Evolutionary conservation across 139 green algal genomes (phyloP).

Genomic region (Diplosphaera chodatii): DNA sequence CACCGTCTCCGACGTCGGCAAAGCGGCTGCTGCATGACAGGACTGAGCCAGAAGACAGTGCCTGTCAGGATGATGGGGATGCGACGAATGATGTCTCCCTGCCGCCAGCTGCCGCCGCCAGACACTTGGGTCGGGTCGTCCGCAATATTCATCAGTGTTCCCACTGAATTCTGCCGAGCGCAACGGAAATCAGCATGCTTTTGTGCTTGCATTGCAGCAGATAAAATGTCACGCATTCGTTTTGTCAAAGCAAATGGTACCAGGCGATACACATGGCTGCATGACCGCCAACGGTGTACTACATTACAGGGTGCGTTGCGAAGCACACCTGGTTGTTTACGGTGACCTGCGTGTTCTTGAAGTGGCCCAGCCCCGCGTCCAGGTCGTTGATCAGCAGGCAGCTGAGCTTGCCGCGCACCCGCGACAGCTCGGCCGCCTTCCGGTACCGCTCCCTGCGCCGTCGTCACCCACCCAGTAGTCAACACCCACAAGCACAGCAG

Average conservation of each 20-base stretch:
- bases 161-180: conserved; percentile 74
- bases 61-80: conserved; percentile 77
- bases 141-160: conserved; percentile 88
- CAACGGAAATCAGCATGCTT: too few species aligned
- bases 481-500: too few species aligned
- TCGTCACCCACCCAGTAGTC: too few species aligned
- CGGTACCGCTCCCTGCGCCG: conserved; percentile 76
- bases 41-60: too few species aligned
- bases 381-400: conserved; percentile 90
- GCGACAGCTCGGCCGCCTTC: conserved; percentile 41
- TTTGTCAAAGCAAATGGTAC: too few species aligned
- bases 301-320: too few species aligned
- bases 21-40: too few species aligned
- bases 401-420: conserved; percentile 67
- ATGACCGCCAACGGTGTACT: too few species aligned
- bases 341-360: conserved; percentile 44
- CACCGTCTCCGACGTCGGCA: too few species aligned
- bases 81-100: conserved; percentile 38
- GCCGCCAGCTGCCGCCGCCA: conserved; percentile 55
- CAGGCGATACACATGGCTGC: too few species aligned
- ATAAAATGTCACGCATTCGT: too few species aligned
- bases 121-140: conserved; percentile 72
- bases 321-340: conserved; percentile 61
- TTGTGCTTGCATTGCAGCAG: too few species aligned
- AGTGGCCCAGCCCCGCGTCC: conserved; percentile 75